phyloP scores from a whole-genome alignment of 1,284 basidiomycete genomes.

The Trametes sp. region DNA sequence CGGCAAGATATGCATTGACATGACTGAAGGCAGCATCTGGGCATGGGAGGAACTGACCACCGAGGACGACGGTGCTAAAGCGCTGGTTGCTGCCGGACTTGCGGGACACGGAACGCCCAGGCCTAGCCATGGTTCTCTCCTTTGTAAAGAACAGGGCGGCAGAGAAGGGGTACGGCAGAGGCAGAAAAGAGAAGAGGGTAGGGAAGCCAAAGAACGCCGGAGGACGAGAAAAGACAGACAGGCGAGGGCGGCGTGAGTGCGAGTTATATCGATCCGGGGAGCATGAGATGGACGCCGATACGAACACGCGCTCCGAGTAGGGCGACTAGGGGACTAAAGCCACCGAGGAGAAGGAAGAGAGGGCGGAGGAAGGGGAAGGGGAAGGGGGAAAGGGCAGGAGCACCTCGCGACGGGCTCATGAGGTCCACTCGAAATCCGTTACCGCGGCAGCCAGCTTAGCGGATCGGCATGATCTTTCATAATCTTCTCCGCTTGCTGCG shows the following conservation, averaged over 20 bases:
- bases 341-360: conserved; percentile 17
- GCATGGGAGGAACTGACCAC: conserved; percentile 57
- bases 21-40: conserved; percentile 7
- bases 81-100: conserved; percentile 55
- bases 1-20: conserved; percentile 11
- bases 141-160: no score
- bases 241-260: conserved; percentile 7
- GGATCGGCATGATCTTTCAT: conserved; percentile 6
- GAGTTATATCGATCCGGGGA: conserved; percentile 14
- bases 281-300: conserved; percentile 11
- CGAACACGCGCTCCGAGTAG: conserved; percentile 12
- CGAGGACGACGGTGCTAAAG: conserved; percentile 80
- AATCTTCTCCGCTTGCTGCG: conserved; percentile 1
- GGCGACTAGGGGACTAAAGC: conserved; percentile 18
- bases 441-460: conserved; percentile 4
- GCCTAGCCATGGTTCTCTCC: conserved; percentile 16
- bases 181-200: background rate
- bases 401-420: conserved; percentile 9
- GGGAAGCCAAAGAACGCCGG: background rate
- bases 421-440: background rate
- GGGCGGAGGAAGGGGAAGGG: conserved; percentile 11
- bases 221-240: conserved; percentile 6
- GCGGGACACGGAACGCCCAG: conserved; percentile 3
- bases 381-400: background rate
- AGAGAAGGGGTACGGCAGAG: background rate